Base-by-base conservation (phyloP, 2,329 filamentous ascomycete species). In the Orbilia brochopaga region DNA sequence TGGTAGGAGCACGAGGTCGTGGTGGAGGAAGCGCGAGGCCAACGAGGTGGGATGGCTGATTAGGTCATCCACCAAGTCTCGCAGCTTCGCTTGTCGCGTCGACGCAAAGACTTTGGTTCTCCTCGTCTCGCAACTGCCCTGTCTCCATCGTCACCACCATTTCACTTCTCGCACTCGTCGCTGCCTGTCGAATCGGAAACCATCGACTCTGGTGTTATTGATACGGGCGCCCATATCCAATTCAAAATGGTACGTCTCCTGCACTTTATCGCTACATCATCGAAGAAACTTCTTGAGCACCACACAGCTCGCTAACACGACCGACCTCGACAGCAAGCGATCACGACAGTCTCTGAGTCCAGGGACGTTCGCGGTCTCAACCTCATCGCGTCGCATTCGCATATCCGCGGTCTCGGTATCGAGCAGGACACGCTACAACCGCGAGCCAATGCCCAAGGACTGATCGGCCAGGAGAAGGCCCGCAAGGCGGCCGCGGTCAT, bases 311-410 rank as follows among this genome's bases (percentile, higher is more conserved):
- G 46, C 17, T 51, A 51, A 51, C 46, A 46, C 23, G 8, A 50
- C 51, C 19, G 32, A 21, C 13, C 19, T 7, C 19, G 27, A 13
- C 30, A 82, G 67, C 61, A 65, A 66, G 69, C 69, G 24, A 90
- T 91, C 77, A 87, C 87, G 70, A 97, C 94, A 77, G 88, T 97
- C 80, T 90, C 92, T 79, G 93, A 97, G 85, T 90, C 87, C 81
- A 96, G 94, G 82, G 93, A 97, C 86, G 89, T 97, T 79, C 89
- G 92, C 77, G 92, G 92, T 75, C 88, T 99, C 79, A 97, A 96
- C 81, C 89, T 99, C 81, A 96, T 99, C 80, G 94, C 94, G 73
- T 93, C 94, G 69, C 94, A 99, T 83, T 99, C 94, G 65, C 94
- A 99, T 81, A 97, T 99, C 78, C 90, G 92, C 78, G 94, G 94